Evolutionary conservation across 2,329 filamentous ascomycete species (phyloP).

Genomic region (Mariannaea elegans): DNA sequence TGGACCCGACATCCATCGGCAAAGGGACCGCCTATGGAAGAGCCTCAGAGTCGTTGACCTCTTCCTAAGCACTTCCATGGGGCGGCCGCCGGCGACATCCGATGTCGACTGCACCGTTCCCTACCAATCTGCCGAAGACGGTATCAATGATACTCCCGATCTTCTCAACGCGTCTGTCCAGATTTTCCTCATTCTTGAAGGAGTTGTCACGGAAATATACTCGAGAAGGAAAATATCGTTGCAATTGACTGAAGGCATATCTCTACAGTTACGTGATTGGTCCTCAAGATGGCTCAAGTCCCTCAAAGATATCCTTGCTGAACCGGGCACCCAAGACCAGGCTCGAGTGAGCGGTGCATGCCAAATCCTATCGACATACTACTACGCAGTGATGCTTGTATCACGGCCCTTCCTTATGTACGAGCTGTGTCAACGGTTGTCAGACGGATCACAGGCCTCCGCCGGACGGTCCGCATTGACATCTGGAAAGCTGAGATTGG

Average conservation of each 20-base stretch:
- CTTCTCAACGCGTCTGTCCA: slow-evolving; percentile 62
- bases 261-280: slow-evolving; percentile 61
- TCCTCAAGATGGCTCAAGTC: slow-evolving; percentile 57
- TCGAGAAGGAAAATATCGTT: slow-evolving; percentile 62
- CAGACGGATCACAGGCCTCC: slow-evolving; percentile 41
- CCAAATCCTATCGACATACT: slow-evolving; percentile 62
- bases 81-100: slow-evolving; percentile 61
- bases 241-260: slow-evolving; percentile 62
- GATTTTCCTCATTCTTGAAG: slow-evolving; percentile 61
- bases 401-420: slow-evolving; percentile 66
- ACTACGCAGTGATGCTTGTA: slow-evolving; percentile 66
- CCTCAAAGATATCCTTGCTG: slow-evolving; percentile 50
- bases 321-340: slow-evolving; percentile 29
- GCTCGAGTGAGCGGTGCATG: slow-evolving; percentile 56
- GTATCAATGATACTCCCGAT: slow-evolving; percentile 52
- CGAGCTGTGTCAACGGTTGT: slow-evolving; percentile 57
- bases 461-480: slow-evolving; percentile 34
- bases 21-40: slow-evolving; percentile 62
- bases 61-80: slow-evolving; percentile 63
- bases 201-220: slow-evolving; percentile 61
- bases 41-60: slow-evolving; percentile 62
- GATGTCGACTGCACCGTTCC: slow-evolving; percentile 64
- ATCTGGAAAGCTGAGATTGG: slow-evolving; percentile 59
- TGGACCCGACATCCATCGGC: slow-evolving; percentile 51
- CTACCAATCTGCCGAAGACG: slow-evolving; percentile 49